Base-by-base conservation (phyloP, 2,329 filamentous ascomycete species). In the Blastomyces parvus region DNA sequence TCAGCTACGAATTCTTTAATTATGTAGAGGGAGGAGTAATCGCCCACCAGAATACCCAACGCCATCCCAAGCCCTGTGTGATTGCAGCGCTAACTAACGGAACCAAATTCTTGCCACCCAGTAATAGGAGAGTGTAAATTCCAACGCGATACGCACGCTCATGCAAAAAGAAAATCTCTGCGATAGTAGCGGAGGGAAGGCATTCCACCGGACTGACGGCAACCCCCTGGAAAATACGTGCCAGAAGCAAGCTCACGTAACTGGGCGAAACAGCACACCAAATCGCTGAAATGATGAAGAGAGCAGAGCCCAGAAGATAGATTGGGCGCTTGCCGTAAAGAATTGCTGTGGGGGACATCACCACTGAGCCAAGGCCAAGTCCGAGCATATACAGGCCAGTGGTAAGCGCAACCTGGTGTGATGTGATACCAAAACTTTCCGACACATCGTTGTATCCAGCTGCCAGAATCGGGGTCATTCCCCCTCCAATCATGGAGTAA, bases 381-480 rank as follows among this genome's bases (percentile, higher is more conserved):
- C 94, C 94, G 84, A 96, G 82, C 92, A 97, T 97, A 78, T 91
- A 97, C 17, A 97, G 78, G 0, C 92, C 92, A 0, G 92, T 96
- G 0, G 93, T 97, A 63, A 96, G 81, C 2, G 93, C 88, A 3
- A 97, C 91, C 60, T 83, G 77, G 38, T 90, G 84, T 19, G 89
- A 85, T 0, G 84, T 81, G 27, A 96, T 84, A 64, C 82, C 65
- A 71, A 88, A 88, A 1, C 82, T 83, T 0, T 81, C 67, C 1
- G 91, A 88, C 14, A 97, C 88, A 53, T 95, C 80, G 40, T 86
- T 87, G 78, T 97, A 97, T 14, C 91, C 93, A 11, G 94, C 93
- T 0, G 93, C 92, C 22, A 97, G 82, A 38, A 97, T 80, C 0
- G 94, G 89, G 0, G 92, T 97, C 80, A 96, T 95, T 53, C 93